Percentiles rank a stretch among this genome's conserved stretches.
Evolutionary conservation across 2,329 filamentous ascomycete genomes (phyloP).

Genomic region (Verticillium nonalfalfae): DNA sequence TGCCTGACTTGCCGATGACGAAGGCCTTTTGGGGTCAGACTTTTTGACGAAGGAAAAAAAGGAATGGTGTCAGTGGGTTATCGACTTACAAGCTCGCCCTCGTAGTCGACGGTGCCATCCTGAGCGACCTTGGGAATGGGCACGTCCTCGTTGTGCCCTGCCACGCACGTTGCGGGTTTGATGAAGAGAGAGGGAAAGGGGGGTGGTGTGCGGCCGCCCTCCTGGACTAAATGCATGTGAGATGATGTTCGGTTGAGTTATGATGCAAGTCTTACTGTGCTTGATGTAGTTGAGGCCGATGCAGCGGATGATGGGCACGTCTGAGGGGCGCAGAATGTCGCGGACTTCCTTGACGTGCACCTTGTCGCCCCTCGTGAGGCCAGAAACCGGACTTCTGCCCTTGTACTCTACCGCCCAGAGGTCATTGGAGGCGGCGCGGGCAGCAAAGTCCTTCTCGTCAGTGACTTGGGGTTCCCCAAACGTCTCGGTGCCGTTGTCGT

Average conservation of each 20-base stretch:
- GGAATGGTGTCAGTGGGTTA: neutral
- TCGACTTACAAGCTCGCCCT: slow-evolving; percentile 36
- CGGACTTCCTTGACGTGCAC: slow-evolving; percentile 22
- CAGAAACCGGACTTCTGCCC: slow-evolving; percentile 17
- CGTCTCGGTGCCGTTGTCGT: slow-evolving; percentile 21
- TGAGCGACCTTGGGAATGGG: slow-evolving; percentile 39
- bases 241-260: neutral
- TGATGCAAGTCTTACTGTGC: slow-evolving; percentile 19
- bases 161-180: slow-evolving; percentile 37
- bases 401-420: slow-evolving; percentile 23
- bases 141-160: slow-evolving; percentile 27
- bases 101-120: slow-evolving; percentile 40
- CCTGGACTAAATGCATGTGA: slow-evolving; percentile 30
- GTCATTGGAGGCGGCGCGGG: slow-evolving; percentile 14
- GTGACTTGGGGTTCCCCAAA: slow-evolving; percentile 25
- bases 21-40: slow-evolving; percentile 23
- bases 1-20: slow-evolving; percentile 46
- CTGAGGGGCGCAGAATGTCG: slow-evolving; percentile 20
- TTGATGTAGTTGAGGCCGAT: slow-evolving; percentile 29
- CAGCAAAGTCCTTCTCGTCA: slow-evolving; percentile 17
- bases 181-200: slow-evolving; percentile 44
- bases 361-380: slow-evolving; percentile 18
- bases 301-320: slow-evolving; percentile 27
- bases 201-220: slow-evolving; percentile 43
- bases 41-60: neutral